Percentiles rank a stretch among this genome's conserved stretches.
phyloP scores from a whole-genome alignment of 495 filamentous ascomycete species.

The Neurospora hispaniola region DNA sequence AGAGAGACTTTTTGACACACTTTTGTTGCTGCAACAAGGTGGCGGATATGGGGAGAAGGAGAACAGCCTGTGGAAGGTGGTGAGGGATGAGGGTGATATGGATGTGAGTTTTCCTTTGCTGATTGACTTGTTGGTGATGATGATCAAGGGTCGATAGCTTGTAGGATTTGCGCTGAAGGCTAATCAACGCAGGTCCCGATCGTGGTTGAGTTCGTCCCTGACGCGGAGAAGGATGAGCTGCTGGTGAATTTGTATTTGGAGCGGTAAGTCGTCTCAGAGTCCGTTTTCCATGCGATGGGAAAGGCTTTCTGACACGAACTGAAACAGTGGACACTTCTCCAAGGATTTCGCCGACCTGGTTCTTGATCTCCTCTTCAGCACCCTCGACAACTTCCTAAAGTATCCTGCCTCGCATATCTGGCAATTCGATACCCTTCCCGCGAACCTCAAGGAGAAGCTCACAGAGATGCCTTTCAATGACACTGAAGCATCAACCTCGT shows the following conservation, averaged over 20 bases:
- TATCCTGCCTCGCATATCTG: slow-evolving; percentile 24
- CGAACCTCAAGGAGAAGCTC: slow-evolving; percentile 1
- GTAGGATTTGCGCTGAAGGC: background rate
- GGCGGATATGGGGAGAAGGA: background rate
- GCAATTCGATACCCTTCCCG: background rate
- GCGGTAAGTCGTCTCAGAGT: slow-evolving; percentile 3
- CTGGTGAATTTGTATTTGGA: slow-evolving; percentile 17
- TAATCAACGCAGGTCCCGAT: slow-evolving; percentile 38
- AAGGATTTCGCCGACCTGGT: slow-evolving; percentile 30
- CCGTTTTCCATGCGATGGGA: background rate
- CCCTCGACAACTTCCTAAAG: slow-evolving; percentile 25
- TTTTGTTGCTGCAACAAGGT: slow-evolving; percentile 61
- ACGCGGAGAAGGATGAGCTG: slow-evolving; percentile 9
- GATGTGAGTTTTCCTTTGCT: slow-evolving; percentile 38
- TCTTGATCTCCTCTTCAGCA: slow-evolving; percentile 35
- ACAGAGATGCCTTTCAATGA: background rate
- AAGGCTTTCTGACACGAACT: background rate
- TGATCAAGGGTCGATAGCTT: background rate
- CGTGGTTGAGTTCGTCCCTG: slow-evolving; percentile 56
- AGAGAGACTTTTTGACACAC: slow-evolving; percentile 53
- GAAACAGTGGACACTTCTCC: slow-evolving; percentile 21
- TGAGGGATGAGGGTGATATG: slow-evolving; percentile 62
- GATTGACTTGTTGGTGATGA: background rate
- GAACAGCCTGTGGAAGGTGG: slow-evolving; percentile 48
- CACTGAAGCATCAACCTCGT: background rate